Evolutionary conservation across 2,329 filamentous ascomycete genomes (phyloP).

Genomic region (Exophiala viscosa): DNA sequence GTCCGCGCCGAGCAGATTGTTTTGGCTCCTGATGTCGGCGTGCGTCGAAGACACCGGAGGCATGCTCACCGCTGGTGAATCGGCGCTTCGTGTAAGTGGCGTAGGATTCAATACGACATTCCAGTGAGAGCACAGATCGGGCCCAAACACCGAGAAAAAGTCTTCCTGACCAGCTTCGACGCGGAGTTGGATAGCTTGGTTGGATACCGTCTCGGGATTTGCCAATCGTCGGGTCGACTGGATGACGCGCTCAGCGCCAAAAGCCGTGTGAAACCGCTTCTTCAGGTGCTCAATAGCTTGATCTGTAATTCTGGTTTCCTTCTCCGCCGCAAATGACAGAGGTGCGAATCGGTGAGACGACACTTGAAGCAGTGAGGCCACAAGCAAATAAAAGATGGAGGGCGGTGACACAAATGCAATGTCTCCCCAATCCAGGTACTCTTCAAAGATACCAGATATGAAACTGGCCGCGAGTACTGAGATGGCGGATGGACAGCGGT

Average conservation of each 20-base stretch:
- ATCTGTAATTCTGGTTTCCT: slow-evolving; percentile 16
- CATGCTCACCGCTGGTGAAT: too few relatives aligned
- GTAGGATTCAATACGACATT: background rate
- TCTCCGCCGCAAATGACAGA: slow-evolving; percentile 3
- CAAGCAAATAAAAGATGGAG: slow-evolving; percentile 24
- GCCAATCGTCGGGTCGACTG: background rate
- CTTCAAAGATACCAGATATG: slow-evolving; percentile 22
- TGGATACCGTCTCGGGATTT: slow-evolving; percentile 4
- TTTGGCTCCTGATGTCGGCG: too few relatives aligned
- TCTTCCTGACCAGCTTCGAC: slow-evolving; percentile 7
- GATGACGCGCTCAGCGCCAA: slow-evolving; percentile 21
- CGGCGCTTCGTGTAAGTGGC: too few relatives aligned
- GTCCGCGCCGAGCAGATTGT: too few relatives aligned
- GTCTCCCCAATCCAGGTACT: slow-evolving; percentile 21
- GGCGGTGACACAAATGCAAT: slow-evolving; percentile 17
- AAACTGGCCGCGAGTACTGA: slow-evolving; percentile 20
- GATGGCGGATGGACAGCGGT: slow-evolving; percentile 15
- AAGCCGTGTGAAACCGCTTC: slow-evolving; percentile 18
- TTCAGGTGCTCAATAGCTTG: slow-evolving; percentile 17
- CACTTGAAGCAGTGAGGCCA: slow-evolving; percentile 19
- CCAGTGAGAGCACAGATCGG: slow-evolving; percentile 10
- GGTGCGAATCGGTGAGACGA: slow-evolving; percentile 21
- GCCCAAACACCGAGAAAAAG: slow-evolving; percentile 9
- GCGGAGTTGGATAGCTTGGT: background rate
- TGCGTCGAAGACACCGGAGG: too few relatives aligned